Conservation (phyloP, 2,329 filamentous ascomycete genomes). For the Calonectria henricotiae region DNA sequence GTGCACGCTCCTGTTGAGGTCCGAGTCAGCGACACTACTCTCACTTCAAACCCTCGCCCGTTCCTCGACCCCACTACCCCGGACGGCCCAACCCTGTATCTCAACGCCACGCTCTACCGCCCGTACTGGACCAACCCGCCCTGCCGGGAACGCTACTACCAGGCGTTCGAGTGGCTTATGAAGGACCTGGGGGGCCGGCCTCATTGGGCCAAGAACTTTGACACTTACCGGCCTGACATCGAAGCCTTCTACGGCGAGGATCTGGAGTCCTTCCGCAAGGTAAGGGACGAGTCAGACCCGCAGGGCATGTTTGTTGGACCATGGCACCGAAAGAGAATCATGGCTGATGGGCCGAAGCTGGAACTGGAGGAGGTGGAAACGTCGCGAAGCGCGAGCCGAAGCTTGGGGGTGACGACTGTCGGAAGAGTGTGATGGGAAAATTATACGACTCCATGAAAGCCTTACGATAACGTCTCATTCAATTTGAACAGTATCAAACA, state of each 20-base stretch:
- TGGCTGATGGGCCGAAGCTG: slow-evolving; percentile 58
- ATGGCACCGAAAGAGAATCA: slow-evolving; percentile 85
- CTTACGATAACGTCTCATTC: neutral
- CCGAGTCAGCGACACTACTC: slow-evolving; percentile 82
- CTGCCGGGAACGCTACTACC: slow-evolving; percentile 84
- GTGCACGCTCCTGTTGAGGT: slow-evolving; percentile 95
- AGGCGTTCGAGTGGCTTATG: slow-evolving; percentile 94
- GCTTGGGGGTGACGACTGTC: slow-evolving; percentile 52
- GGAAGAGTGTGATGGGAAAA: slow-evolving; percentile 42
- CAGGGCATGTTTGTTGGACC: slow-evolving; percentile 91
- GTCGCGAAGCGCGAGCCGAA: slow-evolving; percentile 48
- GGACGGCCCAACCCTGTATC: slow-evolving; percentile 84
- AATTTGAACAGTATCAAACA: slow-evolving; percentile 17
- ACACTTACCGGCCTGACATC: slow-evolving; percentile 73
- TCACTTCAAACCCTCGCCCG: slow-evolving; percentile 58
- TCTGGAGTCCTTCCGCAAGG: slow-evolving; percentile 76
- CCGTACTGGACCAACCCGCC: slow-evolving; percentile 86
- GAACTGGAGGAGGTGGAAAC: slow-evolving; percentile 60
- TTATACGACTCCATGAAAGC: slow-evolving; percentile 27
- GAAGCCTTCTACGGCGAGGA: slow-evolving; percentile 79
- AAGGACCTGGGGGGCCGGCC: slow-evolving; percentile 85
- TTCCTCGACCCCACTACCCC: slow-evolving; percentile 79
- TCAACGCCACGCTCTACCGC: slow-evolving; percentile 92
- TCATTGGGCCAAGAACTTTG: slow-evolving; percentile 96
- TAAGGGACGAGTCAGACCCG: slow-evolving; percentile 81